Conservation (phyloP, 2,329 filamentous ascomycete genomes). For the Trichoderma hamatum region DNA sequence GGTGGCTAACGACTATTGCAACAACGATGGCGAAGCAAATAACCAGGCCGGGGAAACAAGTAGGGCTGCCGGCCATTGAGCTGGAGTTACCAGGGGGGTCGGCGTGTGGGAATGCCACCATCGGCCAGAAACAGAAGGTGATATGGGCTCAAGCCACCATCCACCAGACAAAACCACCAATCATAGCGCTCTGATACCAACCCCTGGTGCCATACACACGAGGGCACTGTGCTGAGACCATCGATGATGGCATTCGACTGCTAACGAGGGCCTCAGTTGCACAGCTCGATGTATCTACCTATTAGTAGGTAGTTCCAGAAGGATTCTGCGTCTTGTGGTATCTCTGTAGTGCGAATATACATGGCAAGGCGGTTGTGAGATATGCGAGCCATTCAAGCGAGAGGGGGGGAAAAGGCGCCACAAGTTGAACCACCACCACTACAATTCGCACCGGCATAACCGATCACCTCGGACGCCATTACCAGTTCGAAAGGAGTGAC, state of each 20-base stretch:
- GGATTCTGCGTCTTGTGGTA: constrained; percentile 31
- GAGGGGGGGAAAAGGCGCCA: constrained; percentile 12
- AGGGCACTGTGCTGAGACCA: constrained; percentile 28
- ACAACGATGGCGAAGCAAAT: constrained; percentile 30
- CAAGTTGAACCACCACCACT: constrained; percentile 21
- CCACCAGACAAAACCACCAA: constrained; percentile 37
- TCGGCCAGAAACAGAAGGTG: constrained; percentile 44
- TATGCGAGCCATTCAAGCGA: constrained; percentile 18
- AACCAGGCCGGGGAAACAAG: constrained; percentile 27
- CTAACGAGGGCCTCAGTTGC: constrained; percentile 25
- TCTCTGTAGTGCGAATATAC: constrained; percentile 6
- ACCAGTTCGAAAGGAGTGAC: constrained; percentile 24
- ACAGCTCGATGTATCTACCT: constrained; percentile 27
- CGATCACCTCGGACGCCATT: constrained; percentile 29
- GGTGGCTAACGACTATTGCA: constrained; percentile 30
- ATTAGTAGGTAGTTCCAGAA: constrained; percentile 36
- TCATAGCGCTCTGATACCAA: constrained; percentile 36
- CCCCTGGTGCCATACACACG: constrained; percentile 30
- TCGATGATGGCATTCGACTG: constrained; percentile 28
- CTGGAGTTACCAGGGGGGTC: constrained; percentile 31
- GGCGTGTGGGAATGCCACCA: constrained; percentile 41
- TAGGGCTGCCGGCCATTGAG: constrained; percentile 36
- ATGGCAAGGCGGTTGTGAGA: not conserved
- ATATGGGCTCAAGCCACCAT: constrained; percentile 39
- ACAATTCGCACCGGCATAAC: constrained; percentile 29